Evolutionary conservation across 2,329 filamentous ascomycete genomes (phyloP).

Genomic region (Sarocladium brachiariae): DNA sequence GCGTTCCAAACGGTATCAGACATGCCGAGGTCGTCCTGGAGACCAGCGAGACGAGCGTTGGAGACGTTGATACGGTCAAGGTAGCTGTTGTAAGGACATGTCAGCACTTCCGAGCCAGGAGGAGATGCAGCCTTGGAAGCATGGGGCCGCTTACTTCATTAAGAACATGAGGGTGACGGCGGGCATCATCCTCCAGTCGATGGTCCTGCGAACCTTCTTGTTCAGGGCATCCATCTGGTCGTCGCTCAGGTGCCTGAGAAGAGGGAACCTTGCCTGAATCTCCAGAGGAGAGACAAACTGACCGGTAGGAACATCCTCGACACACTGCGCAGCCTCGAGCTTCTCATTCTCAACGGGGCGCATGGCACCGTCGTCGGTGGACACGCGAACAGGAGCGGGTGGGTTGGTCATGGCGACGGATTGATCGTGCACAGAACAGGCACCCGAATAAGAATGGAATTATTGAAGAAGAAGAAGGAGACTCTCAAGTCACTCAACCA

Average conservation of each 20-base stretch:
- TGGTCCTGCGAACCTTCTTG: slow-evolving; percentile 21
- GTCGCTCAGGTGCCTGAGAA: slow-evolving; percentile 9
- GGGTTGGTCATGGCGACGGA: too few relatives aligned
- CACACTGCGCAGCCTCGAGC: slow-evolving; percentile 1
- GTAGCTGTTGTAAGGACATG: slow-evolving; percentile 30
- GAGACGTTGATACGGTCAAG: slow-evolving; percentile 44
- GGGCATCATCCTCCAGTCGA: slow-evolving; percentile 25
- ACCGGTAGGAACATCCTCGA: not conserved
- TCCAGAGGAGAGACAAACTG: slow-evolving; percentile 10
- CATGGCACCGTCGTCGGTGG: not conserved
- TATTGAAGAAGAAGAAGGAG: not conserved
- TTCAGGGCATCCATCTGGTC: slow-evolving; percentile 15
- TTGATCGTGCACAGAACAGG: too few relatives aligned
- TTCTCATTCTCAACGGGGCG: not conserved
- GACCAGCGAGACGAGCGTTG: slow-evolving; percentile 29
- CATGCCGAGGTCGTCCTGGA: slow-evolving; percentile 28
- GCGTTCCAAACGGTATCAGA: slow-evolving; percentile 27
- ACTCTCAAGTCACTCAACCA: too few relatives aligned
- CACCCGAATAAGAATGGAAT: too few relatives aligned
- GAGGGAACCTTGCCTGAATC: slow-evolving; percentile 9
- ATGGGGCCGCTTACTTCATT: slow-evolving; percentile 17
- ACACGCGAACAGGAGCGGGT: not conserved
- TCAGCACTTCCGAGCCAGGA: slow-evolving; percentile 4
- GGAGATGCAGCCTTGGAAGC: not conserved
- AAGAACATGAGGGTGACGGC: slow-evolving; percentile 22